These are phyloP conservation scores for Aspergillus phoenicis DNA, from an alignment of 2,329 filamentous ascomycete species.

Conservation along the genomic window DNA sequence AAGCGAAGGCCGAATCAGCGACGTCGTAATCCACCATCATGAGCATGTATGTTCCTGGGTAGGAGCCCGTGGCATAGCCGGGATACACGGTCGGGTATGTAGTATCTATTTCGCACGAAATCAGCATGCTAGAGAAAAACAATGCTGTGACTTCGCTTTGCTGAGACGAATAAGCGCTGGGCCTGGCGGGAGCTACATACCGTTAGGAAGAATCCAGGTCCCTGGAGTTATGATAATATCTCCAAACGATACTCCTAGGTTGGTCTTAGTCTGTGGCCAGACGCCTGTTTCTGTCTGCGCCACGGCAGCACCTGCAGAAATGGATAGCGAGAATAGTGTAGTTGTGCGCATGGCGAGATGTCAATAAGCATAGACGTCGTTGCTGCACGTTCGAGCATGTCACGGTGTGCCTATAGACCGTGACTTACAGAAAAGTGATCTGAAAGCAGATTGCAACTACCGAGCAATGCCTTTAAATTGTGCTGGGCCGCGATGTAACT, in stretches of 20 bases:
- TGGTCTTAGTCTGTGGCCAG: not conserved
- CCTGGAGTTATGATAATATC: not conserved
- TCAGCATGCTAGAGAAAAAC: not conserved
- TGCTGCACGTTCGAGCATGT: not conserved
- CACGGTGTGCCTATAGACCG: not conserved
- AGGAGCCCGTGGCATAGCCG: not conserved
- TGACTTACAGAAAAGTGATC: too few relatives aligned
- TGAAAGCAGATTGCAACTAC: too few relatives aligned
- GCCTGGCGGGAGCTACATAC: not conserved
- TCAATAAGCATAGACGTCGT: not conserved
- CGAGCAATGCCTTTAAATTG: too few relatives aligned
- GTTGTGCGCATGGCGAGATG: not conserved
- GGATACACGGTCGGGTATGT: not conserved
- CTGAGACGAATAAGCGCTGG: too few relatives aligned
- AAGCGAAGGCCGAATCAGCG: not conserved
- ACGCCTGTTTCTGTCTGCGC: not conserved
- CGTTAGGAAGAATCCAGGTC: not conserved
- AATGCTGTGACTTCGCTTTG: too few relatives aligned
- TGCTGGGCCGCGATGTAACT: too few relatives aligned
- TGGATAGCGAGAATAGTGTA: not conserved
- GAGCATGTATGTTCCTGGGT: not conserved
- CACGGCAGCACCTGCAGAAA: not conserved
- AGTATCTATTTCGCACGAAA: not conserved
- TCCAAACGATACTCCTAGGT: not conserved
- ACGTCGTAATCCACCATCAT: conserved; percentile 1